These are phyloP conservation scores for Plasmodium knowlesi DNA, from an alignment of 169 alveolate species.

Conservation along the genomic window DNA sequence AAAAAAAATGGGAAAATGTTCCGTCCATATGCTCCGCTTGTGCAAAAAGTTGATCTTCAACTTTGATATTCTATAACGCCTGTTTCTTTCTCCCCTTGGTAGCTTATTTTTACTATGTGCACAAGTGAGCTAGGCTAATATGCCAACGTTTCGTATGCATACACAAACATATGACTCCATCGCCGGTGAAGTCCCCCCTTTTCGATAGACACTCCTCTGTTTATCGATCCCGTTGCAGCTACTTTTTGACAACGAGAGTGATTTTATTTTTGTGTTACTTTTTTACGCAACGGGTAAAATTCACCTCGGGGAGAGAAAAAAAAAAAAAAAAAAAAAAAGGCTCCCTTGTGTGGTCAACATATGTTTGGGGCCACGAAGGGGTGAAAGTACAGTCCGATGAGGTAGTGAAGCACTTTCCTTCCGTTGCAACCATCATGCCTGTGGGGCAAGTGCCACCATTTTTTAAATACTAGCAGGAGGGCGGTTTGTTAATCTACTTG, in stretches of 20 bases:
- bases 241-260: background rate
- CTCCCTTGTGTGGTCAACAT: background rate
- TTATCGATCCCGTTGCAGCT: background rate
- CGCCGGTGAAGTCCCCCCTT: background rate
- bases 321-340: background rate
- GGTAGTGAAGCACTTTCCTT: background rate
- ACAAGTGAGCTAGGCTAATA: background rate
- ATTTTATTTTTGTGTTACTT: background rate
- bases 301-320: background rate
- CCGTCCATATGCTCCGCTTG: background rate
- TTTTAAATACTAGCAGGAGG: background rate
- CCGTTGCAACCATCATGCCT: background rate
- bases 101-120: background rate
- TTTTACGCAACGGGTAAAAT: background rate
- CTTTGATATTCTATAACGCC: background rate
- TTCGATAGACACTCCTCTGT: background rate
- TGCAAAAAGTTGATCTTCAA: background rate
- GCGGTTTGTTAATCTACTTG: background rate
- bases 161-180: background rate
- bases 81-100: background rate
- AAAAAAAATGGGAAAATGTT: background rate
- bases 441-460: background rate
- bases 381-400: background rate
- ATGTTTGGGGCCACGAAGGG: background rate
- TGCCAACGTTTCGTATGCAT: background rate